Evolutionary conservation across 208 protist genomes (phyloP), one percentile per base, ranked within the genome.

Genomic region (Crithidia acanthocephali): DNA sequence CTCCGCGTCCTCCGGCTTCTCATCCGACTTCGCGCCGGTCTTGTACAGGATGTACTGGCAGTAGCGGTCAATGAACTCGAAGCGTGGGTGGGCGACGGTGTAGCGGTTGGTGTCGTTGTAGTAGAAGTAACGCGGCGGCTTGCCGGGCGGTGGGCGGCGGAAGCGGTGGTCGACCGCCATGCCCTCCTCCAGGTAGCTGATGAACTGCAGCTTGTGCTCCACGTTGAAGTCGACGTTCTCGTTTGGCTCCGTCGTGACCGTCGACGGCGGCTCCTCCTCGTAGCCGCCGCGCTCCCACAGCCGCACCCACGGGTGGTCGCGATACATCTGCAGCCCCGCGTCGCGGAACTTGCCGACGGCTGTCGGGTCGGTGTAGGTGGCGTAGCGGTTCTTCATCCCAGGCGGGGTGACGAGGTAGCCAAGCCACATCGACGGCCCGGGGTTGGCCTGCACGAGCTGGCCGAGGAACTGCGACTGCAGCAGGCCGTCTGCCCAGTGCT

Each of bases 11-110:
- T 57, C 45, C 0, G 74, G 55, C 22, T 50, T 51, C 75, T 94
- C 86, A 22, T 92, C 89, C 56, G 72, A 51, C n/a, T 62, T 64
- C 1, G 68, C 61, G 3, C 89, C 89, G 1, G 85, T 88, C 76
- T 92, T 95, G 75, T 88, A 95, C 28, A 95, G 61, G 20, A 63
- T 80, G 74, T 95, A 95, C 83, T 95, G 86, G 56, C 89, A 95
- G 66, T 92, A 95, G 10, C 89, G 81, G 35, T 95, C 89, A 0
- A 92, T 40, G 20, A 95, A 95, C 74, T 95, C 89, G 37, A 84
- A 86, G 64, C 85, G 84, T 0, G 89, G 89, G 76, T 92, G 89
- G 5, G 74, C 72, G 2, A 47, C 71, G 40, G 74, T 75, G 74
- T 88, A 91, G 44, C 89, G 89, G 52, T 76, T 60, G 6, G 89